phyloP scores from a whole-genome alignment of 352 stramenopile genomes.

The Phytophthora foliorum region DNA sequence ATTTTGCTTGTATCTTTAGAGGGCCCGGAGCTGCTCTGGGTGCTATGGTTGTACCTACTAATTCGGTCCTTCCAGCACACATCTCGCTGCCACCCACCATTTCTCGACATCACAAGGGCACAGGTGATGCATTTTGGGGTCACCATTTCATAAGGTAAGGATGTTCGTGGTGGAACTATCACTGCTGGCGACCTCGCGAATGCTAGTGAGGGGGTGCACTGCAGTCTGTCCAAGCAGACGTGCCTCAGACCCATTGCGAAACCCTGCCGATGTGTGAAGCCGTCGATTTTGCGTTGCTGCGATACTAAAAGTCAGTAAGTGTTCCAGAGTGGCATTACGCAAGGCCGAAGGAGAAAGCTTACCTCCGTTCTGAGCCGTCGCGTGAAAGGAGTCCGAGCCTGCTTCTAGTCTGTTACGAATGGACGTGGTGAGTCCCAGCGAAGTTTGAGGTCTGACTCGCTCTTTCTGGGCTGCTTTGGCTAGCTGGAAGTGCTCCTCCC shows the following conservation, averaged over 20 bases:
- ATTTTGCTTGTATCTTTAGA: conserved; percentile 65
- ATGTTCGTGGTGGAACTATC: conserved; percentile 51
- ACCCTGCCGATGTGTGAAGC: conserved; percentile 67
- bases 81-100: too few relatives aligned
- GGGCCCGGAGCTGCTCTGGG: conserved; percentile 6
- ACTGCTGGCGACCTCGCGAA: conserved; percentile 22
- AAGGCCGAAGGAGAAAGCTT: background rate
- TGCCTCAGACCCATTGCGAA: conserved; percentile 54
- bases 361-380: conserved; percentile 27
- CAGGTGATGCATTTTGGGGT: background rate
- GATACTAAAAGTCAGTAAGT: conserved; percentile 2
- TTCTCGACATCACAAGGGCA: background rate
- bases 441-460: conserved; percentile 61
- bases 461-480: conserved; percentile 55
- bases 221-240: conserved; percentile 46
- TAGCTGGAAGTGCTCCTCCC: conserved; percentile 67
- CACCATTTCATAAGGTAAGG: conserved; percentile 62
- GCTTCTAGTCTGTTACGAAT: conserved; percentile 10
- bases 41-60: conserved; percentile 9
- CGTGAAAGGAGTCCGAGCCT: background rate
- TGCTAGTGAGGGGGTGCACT: conserved; percentile 41
- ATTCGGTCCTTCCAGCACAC: too few relatives aligned
- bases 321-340: background rate
- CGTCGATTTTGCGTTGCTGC: conserved; percentile 34
- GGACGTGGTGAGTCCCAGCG: conserved; percentile 43